Conservation (phyloP, 1,284 basidiomycete genomes). For the Ustilago shanxiensis region DNA sequence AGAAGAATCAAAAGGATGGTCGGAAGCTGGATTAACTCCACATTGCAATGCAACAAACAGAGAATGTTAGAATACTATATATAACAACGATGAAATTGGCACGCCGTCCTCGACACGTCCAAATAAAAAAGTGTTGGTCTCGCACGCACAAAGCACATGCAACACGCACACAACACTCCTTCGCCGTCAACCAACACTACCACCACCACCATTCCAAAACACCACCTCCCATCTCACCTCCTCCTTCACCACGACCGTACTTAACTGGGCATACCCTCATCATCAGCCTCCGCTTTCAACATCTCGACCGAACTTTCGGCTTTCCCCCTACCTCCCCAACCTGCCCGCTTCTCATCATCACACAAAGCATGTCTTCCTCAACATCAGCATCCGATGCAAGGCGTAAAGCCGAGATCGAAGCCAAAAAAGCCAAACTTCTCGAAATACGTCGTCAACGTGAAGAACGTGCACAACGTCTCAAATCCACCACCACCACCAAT, state of each 20-base stretch:
- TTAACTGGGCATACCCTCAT: no score
- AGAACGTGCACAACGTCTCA: slow-evolving; percentile 73
- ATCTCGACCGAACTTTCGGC: no score
- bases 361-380: slow-evolving; percentile 28
- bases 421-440: slow-evolving; percentile 87
- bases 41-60: background rate
- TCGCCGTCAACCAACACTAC: background rate
- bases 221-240: no score
- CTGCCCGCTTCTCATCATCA: no score
- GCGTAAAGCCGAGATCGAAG: slow-evolving; percentile 86
- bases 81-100: no score
- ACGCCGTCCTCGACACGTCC: background rate
- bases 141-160: background rate
- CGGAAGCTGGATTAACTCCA: background rate
- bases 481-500: slow-evolving; percentile 25
- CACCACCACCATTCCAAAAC: background rate
- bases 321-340: no score
- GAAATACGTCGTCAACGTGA: slow-evolving; percentile 82
- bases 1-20: no score
- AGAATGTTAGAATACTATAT: no score
- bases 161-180: background rate
- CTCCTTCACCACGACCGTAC: background rate
- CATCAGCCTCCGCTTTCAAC: no score
- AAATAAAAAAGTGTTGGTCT: slow-evolving; percentile 4
- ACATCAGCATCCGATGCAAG: slow-evolving; percentile 63